Percentiles rank a stretch among this genome's conserved stretches.
phyloP scores from a whole-genome alignment of 2,329 filamentous ascomycete species.

The Calcarisporium arbuscula region DNA sequence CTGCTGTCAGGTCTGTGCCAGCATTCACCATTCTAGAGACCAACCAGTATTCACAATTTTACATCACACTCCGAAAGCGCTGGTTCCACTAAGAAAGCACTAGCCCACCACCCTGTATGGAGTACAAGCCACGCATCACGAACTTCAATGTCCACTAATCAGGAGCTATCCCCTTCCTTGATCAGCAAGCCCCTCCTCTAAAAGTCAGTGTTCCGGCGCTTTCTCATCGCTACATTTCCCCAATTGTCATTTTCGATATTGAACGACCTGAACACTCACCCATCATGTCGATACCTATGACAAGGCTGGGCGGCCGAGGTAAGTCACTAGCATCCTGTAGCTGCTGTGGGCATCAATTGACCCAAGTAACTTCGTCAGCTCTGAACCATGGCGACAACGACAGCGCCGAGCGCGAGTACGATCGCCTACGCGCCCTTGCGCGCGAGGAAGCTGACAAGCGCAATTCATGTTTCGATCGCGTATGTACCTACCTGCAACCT shows the following conservation, averaged over 20 bases:
- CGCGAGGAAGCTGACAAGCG: slow-evolving; percentile 75
- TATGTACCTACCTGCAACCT: slow-evolving; percentile 29
- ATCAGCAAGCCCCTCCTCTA: too few species aligned
- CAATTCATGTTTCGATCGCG: slow-evolving; percentile 67
- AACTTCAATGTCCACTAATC: too few species aligned
- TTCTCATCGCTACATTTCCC: too few species aligned
- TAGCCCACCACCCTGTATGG: too few species aligned
- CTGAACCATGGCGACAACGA: slow-evolving; percentile 66
- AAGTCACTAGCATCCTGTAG: slow-evolving; percentile 12
- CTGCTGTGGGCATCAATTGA: slow-evolving; percentile 4
- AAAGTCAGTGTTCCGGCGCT: too few species aligned
- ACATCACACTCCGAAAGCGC: too few species aligned
- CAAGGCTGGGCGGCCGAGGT: slow-evolving; percentile 34
- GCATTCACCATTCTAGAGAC: too few species aligned
- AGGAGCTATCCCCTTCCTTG: neutral
- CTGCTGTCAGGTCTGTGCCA: too few species aligned
- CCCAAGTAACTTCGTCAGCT: slow-evolving; percentile 40
- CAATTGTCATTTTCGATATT: neutral
- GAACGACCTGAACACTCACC: neutral
- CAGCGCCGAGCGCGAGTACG: slow-evolving; percentile 79
- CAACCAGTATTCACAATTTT: too few species aligned
- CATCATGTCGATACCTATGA: slow-evolving; percentile 31
- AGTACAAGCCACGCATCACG: too few species aligned
- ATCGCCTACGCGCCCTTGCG: slow-evolving; percentile 79
- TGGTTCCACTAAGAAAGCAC: too few species aligned